These are phyloP conservation scores for Hanseniaspora nectarophila DNA, from an alignment of 805 yeast species.

Conservation along the genomic window DNA sequence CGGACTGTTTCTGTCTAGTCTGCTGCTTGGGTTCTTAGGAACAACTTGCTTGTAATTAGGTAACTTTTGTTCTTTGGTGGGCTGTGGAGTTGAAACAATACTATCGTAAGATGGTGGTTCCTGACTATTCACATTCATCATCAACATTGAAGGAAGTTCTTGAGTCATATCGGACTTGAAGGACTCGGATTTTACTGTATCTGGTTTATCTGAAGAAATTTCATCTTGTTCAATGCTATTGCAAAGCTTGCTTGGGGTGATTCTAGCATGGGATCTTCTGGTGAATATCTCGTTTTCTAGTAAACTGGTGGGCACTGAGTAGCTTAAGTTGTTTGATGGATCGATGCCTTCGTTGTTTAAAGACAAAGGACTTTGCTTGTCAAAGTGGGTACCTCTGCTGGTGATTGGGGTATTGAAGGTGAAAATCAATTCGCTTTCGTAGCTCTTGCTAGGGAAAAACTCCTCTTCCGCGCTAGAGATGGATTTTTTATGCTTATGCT, in stretches of 20 bases:
- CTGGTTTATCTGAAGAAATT: not conserved
- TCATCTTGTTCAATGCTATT: not conserved
- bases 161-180: not conserved
- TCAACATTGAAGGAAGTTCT: not conserved
- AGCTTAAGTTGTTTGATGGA: not conserved
- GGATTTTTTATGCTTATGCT: not conserved
- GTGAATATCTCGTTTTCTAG: not conserved
- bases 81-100: not conserved
- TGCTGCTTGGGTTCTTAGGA: conserved; percentile 4
- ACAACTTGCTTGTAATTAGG: not conserved
- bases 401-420: conserved; percentile 12
- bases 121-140: not conserved
- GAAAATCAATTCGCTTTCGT: conserved; percentile 13
- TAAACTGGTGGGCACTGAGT: not conserved
- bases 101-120: conserved; percentile 5
- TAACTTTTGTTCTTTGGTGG: not conserved
- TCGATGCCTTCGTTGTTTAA: not conserved
- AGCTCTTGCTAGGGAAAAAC: not conserved
- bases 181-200: not conserved
- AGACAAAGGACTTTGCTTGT: not conserved
- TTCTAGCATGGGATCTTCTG: not conserved
- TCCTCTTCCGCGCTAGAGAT: not conserved
- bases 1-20: not conserved
- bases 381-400: not conserved
- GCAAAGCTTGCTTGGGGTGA: not conserved